phyloP scores from a whole-genome alignment of 2,329 filamentous ascomycete species.

The Drechslerella coelobrocha region DNA sequence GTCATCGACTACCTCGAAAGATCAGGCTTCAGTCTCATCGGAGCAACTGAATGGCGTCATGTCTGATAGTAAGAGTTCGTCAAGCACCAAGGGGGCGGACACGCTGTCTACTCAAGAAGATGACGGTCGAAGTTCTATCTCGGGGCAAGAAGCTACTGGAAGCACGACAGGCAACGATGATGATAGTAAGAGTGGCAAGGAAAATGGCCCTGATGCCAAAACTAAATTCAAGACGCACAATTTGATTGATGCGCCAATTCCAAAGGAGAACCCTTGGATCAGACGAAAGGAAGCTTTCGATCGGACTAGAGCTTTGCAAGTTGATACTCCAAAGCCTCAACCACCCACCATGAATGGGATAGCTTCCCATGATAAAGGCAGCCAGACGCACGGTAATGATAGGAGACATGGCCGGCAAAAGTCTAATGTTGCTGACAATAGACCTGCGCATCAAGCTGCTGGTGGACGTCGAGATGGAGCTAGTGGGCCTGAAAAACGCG shows the following conservation, averaged over 20 bases:
- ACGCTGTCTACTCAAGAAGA: conserved; percentile 42
- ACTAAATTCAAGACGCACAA: conserved; percentile 47
- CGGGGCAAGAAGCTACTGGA: conserved; percentile 40
- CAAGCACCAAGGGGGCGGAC: conserved; percentile 28
- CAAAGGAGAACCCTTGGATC: conserved; percentile 44
- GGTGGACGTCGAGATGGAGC: conserved; percentile 37
- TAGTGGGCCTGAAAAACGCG: conserved; percentile 32
- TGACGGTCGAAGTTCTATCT: conserved; percentile 31
- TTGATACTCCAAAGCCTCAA: conserved; percentile 33
- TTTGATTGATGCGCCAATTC: conserved; percentile 44
- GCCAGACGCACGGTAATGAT: conserved; percentile 39
- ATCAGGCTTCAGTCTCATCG: conserved; percentile 15
- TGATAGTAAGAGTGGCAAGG: conserved; percentile 42
- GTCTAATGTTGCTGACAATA: conserved; percentile 35
- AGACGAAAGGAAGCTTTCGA: conserved; percentile 43
- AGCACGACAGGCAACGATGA: conserved; percentile 37
- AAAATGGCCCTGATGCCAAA: conserved; percentile 34
- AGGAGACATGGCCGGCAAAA: conserved; percentile 41
- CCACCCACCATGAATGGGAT: conserved; percentile 29
- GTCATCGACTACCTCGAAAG: conserved; percentile 22
- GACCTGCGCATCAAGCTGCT: conserved; percentile 21
- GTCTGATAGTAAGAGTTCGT: conserved; percentile 18
- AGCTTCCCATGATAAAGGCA: conserved; percentile 31
- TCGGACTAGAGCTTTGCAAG: conserved; percentile 28
- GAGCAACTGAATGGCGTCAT: conserved; percentile 27